phyloP scores from a whole-genome alignment of 108 stramenopile genomes.

The Skeletonema costatum region DNA sequence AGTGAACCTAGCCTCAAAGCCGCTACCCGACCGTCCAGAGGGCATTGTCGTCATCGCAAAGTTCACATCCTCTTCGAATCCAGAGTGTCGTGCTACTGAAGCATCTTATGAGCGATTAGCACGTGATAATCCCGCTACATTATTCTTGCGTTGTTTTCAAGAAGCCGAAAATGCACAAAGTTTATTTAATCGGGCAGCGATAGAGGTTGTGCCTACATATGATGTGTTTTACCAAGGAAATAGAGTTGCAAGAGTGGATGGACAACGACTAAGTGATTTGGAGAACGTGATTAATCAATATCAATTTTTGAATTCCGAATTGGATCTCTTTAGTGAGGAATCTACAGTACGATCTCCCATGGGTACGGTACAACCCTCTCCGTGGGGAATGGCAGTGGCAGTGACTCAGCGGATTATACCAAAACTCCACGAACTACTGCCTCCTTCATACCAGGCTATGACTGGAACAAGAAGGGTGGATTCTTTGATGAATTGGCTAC shows the following conservation, averaged over 20 bases:
- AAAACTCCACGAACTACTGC: conserved; percentile 59
- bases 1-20: conserved; percentile 53
- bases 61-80: conserved; percentile 31
- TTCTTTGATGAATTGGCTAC: conserved; percentile 63
- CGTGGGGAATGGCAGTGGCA: conserved; percentile 51
- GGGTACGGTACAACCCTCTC: conserved; percentile 7
- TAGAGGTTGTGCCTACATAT: conserved; percentile 33
- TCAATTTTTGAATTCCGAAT: conserved; percentile 61
- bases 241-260: conserved; percentile 67
- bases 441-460: conserved; percentile 71
- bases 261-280: conserved; percentile 43
- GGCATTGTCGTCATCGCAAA: conserved; percentile 74
- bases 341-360: conserved; percentile 12
- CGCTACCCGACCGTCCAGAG: conserved; percentile 71
- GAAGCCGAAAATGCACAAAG: conserved; percentile 62
- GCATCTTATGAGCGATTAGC: conserved; percentile 68
- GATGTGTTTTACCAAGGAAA: conserved; percentile 47
- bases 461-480: conserved; percentile 61
- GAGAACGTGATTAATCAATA: conserved; percentile 57
- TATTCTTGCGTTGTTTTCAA: conserved; percentile 64
- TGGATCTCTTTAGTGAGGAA: conserved; percentile 69
- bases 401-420: conserved; percentile 9
- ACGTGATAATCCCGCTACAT: conserved; percentile 60
- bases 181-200: conserved; percentile 47
- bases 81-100: conserved; percentile 57